These are phyloP conservation scores for Penicilliopsis zonata DNA, from an alignment of 495 filamentous ascomycete genomes.

Conservation along the genomic window DNA sequence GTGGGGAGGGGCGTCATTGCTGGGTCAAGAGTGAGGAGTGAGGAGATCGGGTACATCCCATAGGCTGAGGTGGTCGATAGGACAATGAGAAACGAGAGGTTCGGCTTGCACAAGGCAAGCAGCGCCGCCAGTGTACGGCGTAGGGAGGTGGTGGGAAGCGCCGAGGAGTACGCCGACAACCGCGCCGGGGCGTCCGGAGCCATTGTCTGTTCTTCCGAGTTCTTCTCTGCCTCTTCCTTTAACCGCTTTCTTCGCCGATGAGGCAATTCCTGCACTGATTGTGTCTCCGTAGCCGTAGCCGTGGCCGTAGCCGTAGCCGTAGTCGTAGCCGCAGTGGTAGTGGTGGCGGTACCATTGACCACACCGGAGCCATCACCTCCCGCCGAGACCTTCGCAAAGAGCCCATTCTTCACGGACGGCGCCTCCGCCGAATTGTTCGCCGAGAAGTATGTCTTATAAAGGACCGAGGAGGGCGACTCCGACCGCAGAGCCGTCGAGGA, in stretches of 20 bases:
- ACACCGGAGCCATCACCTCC: constrained; percentile 5
- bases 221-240: constrained; percentile 22
- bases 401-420: constrained; percentile 9
- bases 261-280: constrained; percentile 25
- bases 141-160: constrained; percentile 55
- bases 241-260: constrained; percentile 40
- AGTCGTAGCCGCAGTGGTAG: neutral
- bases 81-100: constrained; percentile 82
- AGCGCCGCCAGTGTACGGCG: constrained; percentile 70
- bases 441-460: constrained; percentile 33
- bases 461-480: constrained; percentile 11
- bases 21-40: constrained; percentile 38
- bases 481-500: constrained; percentile 20
- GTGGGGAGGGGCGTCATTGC: constrained; percentile 65
- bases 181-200: constrained; percentile 77
- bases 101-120: constrained; percentile 87
- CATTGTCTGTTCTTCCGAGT: constrained; percentile 27
- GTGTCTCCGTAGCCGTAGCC: constrained; percentile 6
- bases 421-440: constrained; percentile 15
- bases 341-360: neutral
- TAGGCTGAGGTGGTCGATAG: constrained; percentile 88
- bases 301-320: neutral
- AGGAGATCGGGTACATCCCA: constrained; percentile 75
- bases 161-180: constrained; percentile 59
- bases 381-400: constrained; percentile 18